Evolutionary conservation across 345 rosid species (phyloP), one percentile per base, ranked within the genome.

Genomic region (Dipteronia dyeriana): DNA sequence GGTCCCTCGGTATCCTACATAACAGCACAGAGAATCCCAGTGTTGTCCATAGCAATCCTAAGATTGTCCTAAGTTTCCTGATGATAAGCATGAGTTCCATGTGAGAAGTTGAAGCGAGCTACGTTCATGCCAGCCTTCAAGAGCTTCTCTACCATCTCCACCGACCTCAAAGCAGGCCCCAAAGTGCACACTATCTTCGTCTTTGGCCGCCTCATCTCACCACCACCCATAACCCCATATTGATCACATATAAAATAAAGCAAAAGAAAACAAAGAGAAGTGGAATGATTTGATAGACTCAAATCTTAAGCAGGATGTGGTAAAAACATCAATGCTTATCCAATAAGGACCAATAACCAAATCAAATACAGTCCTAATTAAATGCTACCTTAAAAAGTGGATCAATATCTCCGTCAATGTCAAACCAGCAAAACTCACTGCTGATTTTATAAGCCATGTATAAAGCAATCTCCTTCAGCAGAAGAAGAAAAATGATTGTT

Each of bases 121-220:
- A 82, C 82, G 60, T 57, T 85, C 86, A 84, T 90, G 54, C 94
- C 94, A 1, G 90, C 91, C 63, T 11, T 78, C 79, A 90, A 75
- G 39, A 90, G 88, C 81, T 75, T 90, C 80, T 87, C 94, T 0
- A 83, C 51, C 91, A 85, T 85, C 26, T 70, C 71, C 3, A 87
- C 82, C 1, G 89, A 87, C 79, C 90, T 82, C 1, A 89, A 90
- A 14, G 84, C 89, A 0, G 90, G 90, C 9, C 91, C 94, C 51
- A 90, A 76, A 3, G 94, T 90, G 83, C 94, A 90, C 0, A 90
- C 91, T 57, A 88, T 90, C 85, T 90, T 90, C 7, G 91, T 88
- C 78, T 90, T 90, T 0, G 89, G 91, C 75, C 80, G 77, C 79
- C 53, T 38, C 47, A 39, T 66, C 23, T 9, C 76, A 61, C 68